Conservation (phyloP, 2,329 filamentous ascomycete genomes). For the Aspergillus terreus region DNA sequence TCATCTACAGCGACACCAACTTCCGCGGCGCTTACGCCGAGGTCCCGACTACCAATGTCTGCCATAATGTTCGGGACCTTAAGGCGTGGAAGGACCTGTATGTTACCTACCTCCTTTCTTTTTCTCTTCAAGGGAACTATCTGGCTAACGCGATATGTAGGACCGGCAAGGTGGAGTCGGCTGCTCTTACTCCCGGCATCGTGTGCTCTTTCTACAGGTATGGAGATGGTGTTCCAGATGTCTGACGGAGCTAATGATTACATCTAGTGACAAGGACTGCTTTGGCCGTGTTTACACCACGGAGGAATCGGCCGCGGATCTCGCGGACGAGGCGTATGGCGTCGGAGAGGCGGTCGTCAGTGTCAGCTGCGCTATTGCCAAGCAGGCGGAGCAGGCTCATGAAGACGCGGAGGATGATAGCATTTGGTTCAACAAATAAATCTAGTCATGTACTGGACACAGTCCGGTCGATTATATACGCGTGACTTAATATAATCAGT, state of each 20-base stretch:
- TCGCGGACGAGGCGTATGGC: background rate
- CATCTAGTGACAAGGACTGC: background rate
- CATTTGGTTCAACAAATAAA: no score
- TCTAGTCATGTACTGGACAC: no score
- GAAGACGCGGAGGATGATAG: no score
- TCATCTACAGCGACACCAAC: no score
- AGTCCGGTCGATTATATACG: no score
- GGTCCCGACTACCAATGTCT: no score
- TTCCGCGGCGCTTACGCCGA: no score
- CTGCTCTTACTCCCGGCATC: background rate
- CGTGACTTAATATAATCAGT: background rate
- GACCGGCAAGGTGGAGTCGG: background rate
- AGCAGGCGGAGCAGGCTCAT: background rate
- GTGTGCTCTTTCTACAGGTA: background rate
- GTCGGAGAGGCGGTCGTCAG: background rate
- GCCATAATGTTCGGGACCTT: no score
- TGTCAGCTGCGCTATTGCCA: background rate
- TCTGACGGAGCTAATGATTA: background rate
- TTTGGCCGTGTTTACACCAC: background rate
- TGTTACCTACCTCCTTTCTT: no score
- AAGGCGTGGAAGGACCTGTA: no score
- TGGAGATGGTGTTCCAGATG: no score
- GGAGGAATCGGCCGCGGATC: background rate
- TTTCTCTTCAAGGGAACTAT: background rate
- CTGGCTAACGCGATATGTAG: background rate